phyloP scores from a whole-genome alignment of 2,329 filamentous ascomycete genomes.

The Hyphodiscus sp. region DNA sequence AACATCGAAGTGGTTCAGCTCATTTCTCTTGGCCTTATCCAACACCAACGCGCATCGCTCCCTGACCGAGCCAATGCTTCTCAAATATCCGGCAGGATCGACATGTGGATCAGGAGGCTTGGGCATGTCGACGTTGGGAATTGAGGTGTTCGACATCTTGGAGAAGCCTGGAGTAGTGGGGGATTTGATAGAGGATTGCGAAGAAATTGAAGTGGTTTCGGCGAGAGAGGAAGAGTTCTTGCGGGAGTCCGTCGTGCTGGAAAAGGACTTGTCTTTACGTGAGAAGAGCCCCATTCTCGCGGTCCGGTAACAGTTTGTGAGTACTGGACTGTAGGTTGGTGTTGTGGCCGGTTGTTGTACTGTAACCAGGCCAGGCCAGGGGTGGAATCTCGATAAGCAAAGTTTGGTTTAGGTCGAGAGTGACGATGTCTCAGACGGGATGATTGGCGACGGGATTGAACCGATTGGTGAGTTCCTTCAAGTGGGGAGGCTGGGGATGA shows the following conservation, averaged over 20 bases:
- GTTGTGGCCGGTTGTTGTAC: not conserved
- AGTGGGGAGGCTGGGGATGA: not conserved
- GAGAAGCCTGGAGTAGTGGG: constrained; percentile 23
- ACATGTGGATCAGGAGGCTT: constrained; percentile 79
- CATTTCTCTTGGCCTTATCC: constrained; percentile 59
- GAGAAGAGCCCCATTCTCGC: constrained; percentile 28
- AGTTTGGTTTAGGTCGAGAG: not conserved
- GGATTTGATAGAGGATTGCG: constrained; percentile 25
- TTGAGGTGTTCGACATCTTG: constrained; percentile 19
- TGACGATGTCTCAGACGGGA: not conserved
- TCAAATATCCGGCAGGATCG: constrained; percentile 84
- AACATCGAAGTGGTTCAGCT: constrained; percentile 64
- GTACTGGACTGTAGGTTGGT: no score
- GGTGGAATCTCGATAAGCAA: not conserved
- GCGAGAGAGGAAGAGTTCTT: constrained; percentile 23
- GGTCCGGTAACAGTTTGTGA: no score
- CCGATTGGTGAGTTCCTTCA: not conserved
- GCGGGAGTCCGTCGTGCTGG: constrained; percentile 16
- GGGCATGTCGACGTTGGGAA: constrained; percentile 71
- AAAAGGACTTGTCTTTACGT: constrained; percentile 25
- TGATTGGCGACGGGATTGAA: not conserved
- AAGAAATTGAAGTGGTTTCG: constrained; percentile 21
- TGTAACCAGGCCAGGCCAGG: no score
- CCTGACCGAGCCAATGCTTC: constrained; percentile 81
- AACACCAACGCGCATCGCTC: constrained; percentile 60